A percentile compares a stretch with the other conserved stretches of the same genome.
phyloP scores from a whole-genome alignment of 2,329 filamentous ascomycete genomes.

The Fusarium fracticaudum region DNA sequence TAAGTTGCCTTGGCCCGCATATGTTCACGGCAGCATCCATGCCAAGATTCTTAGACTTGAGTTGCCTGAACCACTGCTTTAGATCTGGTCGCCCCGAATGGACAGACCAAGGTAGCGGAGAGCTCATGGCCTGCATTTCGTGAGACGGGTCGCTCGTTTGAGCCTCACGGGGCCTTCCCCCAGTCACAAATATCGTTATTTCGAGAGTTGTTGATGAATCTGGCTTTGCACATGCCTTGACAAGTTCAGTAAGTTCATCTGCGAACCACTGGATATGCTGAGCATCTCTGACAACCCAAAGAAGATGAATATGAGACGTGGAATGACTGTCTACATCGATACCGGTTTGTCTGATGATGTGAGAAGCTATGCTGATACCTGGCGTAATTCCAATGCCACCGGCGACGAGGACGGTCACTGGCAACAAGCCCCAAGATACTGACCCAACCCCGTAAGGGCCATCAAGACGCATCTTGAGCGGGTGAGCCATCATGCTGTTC shows the following conservation, averaged over 20 bases:
- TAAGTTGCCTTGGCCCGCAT: neutral
- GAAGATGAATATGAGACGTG: neutral
- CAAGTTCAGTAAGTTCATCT: neutral
- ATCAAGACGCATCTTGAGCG: neutral
- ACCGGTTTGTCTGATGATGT: neutral
- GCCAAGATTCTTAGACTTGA: neutral
- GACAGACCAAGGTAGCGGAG: neutral
- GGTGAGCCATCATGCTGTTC: neutral
- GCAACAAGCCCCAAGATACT: neutral
- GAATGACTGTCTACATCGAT: rapidly evolving
- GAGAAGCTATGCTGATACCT: neutral
- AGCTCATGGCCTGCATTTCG: neutral
- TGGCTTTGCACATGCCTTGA: neutral
- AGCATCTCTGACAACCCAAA: neutral
- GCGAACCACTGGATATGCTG: neutral
- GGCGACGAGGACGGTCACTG: neutral
- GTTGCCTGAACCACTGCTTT: neutral
- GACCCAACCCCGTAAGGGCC: neutral
- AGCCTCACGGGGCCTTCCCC: rapidly evolving
- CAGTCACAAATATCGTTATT: neutral
- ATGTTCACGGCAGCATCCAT: neutral
- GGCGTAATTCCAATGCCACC: neutral
- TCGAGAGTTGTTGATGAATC: neutral
- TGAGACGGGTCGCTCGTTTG: neutral
- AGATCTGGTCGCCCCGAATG: neutral